A percentile compares a stretch with the other conserved stretches of the same genome.
phyloP scores from a whole-genome alignment of 345 rosid genomes.

The Excoecaria cochinchinensis region DNA sequence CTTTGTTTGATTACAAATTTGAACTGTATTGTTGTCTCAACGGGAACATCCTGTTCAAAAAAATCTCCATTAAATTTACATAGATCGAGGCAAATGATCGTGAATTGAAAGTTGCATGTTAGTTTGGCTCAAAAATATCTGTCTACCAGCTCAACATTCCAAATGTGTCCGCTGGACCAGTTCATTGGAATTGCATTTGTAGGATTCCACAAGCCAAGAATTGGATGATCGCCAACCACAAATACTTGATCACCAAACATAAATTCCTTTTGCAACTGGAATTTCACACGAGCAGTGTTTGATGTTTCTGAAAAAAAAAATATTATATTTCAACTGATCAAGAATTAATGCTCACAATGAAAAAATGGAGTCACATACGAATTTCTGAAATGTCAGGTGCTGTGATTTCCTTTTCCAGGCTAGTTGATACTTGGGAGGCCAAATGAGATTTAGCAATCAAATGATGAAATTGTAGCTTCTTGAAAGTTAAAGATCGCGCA shows the following conservation, averaged over 20 bases:
- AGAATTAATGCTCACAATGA: too few relatives aligned
- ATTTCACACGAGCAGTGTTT: slow-evolving; percentile 32
- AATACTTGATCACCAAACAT: slow-evolving; percentile 26
- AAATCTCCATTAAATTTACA: too few relatives aligned
- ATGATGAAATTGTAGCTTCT: slow-evolving; percentile 1
- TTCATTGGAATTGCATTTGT: slow-evolving; percentile 23
- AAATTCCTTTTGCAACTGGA: slow-evolving; percentile 33
- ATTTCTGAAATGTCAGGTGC: background rate
- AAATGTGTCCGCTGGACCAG: slow-evolving; percentile 38
- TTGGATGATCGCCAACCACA: slow-evolving; percentile 31
- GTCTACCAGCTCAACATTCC: slow-evolving; percentile 38
- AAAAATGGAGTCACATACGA: background rate
- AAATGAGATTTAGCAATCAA: slow-evolving; percentile 1
- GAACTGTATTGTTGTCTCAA: slow-evolving; percentile 27
- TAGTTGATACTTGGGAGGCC: background rate
- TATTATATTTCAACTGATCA: too few relatives aligned
- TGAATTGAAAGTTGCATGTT: background rate
- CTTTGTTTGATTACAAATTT: slow-evolving; percentile 27
- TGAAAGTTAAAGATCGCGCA: slow-evolving; percentile 12
- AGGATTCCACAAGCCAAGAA: slow-evolving; percentile 36
- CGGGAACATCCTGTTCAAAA: slow-evolving; percentile 25
- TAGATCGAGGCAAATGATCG: background rate
- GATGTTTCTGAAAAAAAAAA: slow-evolving; percentile 11
- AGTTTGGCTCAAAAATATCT: too few relatives aligned
- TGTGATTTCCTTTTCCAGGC: slow-evolving; percentile 1